Conservation (phyloP, 2,329 filamentous ascomycete genomes). For the Alternaria dauci region DNA sequence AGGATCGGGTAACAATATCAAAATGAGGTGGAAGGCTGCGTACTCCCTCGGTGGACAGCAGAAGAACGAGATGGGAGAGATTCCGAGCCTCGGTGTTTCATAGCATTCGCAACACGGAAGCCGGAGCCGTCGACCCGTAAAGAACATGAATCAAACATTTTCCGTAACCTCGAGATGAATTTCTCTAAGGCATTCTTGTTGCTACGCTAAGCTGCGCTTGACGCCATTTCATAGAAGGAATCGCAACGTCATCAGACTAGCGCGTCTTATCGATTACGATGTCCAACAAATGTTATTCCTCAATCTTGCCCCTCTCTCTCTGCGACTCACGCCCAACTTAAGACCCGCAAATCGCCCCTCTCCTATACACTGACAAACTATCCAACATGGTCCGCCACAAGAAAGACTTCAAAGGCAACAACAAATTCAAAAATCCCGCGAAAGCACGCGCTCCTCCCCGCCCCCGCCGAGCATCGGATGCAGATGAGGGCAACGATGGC, state of each 20-base stretch:
- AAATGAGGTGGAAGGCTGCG: slow-evolving; percentile 86
- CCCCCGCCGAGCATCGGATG: slow-evolving; percentile 37
- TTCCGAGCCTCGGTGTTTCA: slow-evolving; percentile 78
- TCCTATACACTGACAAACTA: not conserved
- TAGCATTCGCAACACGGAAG: slow-evolving; percentile 49
- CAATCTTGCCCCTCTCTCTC: slow-evolving; percentile 31
- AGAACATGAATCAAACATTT: slow-evolving; percentile 7
- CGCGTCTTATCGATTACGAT: slow-evolving; percentile 32
- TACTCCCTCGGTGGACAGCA: slow-evolving; percentile 74
- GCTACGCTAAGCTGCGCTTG: not conserved
- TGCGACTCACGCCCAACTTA: slow-evolving; percentile 6
- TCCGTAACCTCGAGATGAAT: not conserved
- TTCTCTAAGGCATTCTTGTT: not conserved
- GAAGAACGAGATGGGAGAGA: slow-evolving; percentile 84
- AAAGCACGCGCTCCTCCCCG: slow-evolving; percentile 65
- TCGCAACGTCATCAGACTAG: slow-evolving; percentile 24
- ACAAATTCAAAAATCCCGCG: slow-evolving; percentile 68
- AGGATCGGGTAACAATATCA: slow-evolving; percentile 79
- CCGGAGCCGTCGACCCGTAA: not conserved
- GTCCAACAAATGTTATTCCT: slow-evolving; percentile 19
- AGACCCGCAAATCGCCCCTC: not conserved
- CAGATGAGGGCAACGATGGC: slow-evolving; percentile 31
- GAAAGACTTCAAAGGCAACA: slow-evolving; percentile 81
- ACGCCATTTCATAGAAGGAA: not conserved
- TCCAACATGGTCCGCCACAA: slow-evolving; percentile 88